Conservation (phyloP, 768 basidiomycete species). For the Trametes elegans region DNA sequence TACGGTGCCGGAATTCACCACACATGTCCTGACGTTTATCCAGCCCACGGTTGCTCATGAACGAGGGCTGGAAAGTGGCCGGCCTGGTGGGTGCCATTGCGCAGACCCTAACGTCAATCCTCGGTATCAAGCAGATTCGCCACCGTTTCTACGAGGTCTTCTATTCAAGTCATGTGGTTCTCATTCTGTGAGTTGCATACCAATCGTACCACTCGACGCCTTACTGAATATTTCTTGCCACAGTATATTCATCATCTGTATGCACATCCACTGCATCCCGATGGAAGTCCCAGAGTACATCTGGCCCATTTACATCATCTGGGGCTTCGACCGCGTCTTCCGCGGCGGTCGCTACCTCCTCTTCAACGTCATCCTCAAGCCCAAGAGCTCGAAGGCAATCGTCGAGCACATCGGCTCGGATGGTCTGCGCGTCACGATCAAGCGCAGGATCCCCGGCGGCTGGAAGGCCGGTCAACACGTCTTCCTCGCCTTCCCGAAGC, state of each 20-base stretch:
- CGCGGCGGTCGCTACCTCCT: constrained; percentile 39
- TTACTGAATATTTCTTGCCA: not conserved
- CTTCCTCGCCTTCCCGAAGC: constrained; percentile 44
- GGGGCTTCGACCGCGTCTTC: constrained; percentile 44
- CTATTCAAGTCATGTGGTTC: constrained; percentile 25
- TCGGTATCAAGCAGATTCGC: constrained; percentile 41
- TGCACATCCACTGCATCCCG: constrained; percentile 33
- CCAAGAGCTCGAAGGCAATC: constrained; percentile 33
- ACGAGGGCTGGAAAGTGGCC: constrained; percentile 15
- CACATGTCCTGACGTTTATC: not conserved
- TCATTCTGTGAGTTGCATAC: constrained; percentile 25
- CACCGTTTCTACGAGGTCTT: constrained; percentile 42
- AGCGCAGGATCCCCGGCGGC: constrained; percentile 38
- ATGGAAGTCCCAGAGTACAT: constrained; percentile 39
- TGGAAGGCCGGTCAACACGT: constrained; percentile 51
- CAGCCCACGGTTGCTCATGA: constrained; percentile 4
- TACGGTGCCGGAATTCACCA: not conserved
- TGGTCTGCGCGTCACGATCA: constrained; percentile 42
- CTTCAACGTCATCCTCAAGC: constrained; percentile 35
- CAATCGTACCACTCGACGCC: not conserved
- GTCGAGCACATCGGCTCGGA: constrained; percentile 43
- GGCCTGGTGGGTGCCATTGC: constrained; percentile 27
- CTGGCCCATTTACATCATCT: constrained; percentile 47
- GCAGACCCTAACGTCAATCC: constrained; percentile 36
- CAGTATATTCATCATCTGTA: constrained; percentile 41